phyloP scores from a whole-genome alignment of 169 alveolate species.

The Cryptosporidium baileyi region DNA sequence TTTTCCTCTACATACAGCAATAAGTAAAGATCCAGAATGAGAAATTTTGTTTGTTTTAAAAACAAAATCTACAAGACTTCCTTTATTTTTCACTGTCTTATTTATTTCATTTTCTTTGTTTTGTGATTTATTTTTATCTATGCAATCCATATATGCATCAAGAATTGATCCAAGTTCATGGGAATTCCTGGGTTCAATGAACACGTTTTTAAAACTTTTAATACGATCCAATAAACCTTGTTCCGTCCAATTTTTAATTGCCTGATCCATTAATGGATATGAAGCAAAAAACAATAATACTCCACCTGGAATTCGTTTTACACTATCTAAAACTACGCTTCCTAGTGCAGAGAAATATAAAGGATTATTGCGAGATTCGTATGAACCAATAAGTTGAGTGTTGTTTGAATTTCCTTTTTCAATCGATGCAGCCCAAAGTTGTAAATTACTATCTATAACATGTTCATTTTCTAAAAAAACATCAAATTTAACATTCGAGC shows the following conservation, averaged over 20 bases:
- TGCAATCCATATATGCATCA: conserved; percentile 46
- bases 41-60: conserved; percentile 41
- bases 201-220: conserved; percentile 74
- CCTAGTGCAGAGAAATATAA: conserved; percentile 83
- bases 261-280: conserved; percentile 85
- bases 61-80: not conserved
- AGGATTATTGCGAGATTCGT: conserved; percentile 80
- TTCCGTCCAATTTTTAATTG: conserved; percentile 83
- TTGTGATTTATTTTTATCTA: not conserved
- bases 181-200: conserved; percentile 71
- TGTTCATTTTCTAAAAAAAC: conserved; percentile 90
- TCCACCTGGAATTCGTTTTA: conserved; percentile 84
- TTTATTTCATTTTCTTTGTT: not conserved
- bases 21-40: conserved; percentile 85
- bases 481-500: conserved; percentile 83
- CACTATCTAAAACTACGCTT: conserved; percentile 81
- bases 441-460: conserved; percentile 84
- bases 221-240: conserved; percentile 78
- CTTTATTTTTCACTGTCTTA: not conserved
- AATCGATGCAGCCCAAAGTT: conserved; percentile 82
- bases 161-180: conserved; percentile 38
- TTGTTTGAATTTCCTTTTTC: conserved; percentile 53
- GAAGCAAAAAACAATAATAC: conserved; percentile 88
- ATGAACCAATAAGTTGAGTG: conserved; percentile 79
- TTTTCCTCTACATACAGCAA: conserved; percentile 93